These are phyloP conservation scores for Xylaria multiplex DNA, from an alignment of 2,329 filamentous ascomycete genomes.

Conservation along the genomic window DNA sequence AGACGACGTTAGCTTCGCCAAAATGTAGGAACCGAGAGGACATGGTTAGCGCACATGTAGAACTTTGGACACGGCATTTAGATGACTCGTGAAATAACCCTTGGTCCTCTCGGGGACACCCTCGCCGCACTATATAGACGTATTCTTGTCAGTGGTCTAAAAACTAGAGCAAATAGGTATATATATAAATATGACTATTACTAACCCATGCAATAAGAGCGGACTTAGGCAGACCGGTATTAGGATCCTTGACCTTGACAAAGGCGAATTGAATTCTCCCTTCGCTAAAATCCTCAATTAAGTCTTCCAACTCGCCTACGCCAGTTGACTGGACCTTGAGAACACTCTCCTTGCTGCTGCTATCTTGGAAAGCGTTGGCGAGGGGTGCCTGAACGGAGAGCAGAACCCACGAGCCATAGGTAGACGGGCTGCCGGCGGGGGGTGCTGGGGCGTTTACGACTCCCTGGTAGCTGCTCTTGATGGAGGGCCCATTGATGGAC, in stretches of 20 bases:
- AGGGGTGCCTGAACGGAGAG: conserved; percentile 94
- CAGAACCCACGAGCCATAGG: conserved; percentile 91
- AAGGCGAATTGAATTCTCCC: conserved; percentile 97
- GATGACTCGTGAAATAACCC: conserved; percentile 96
- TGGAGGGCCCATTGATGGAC: conserved; percentile 81
- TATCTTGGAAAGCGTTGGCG: conserved; percentile 90
- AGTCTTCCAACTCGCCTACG: conserved; percentile 88
- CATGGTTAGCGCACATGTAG: conserved; percentile 65
- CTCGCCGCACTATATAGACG: conserved; percentile 75
- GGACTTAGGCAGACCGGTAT: conserved; percentile 87
- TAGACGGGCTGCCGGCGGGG: conserved; percentile 72
- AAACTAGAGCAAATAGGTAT: background rate
- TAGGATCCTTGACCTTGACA: conserved; percentile 95
- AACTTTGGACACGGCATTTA: conserved; percentile 87
- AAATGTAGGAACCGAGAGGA: conserved; percentile 6
- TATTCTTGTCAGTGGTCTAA: conserved; percentile 21
- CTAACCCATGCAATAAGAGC: conserved; percentile 88
- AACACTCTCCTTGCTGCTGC: conserved; percentile 87
- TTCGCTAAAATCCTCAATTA: conserved; percentile 96
- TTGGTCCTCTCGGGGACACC: conserved; percentile 98
- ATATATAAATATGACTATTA: conserved; percentile 22
- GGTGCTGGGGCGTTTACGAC: conserved; percentile 64
- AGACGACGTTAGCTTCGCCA: conserved; percentile 49
- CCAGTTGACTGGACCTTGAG: conserved; percentile 94
- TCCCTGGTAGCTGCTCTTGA: conserved; percentile 79